A percentile compares a stretch with the other conserved stretches of the same genome.
These are phyloP conservation scores for Penicillium sp. DNA, from an alignment of 2,329 filamentous ascomycete genomes.

Conservation along the genomic window DNA sequence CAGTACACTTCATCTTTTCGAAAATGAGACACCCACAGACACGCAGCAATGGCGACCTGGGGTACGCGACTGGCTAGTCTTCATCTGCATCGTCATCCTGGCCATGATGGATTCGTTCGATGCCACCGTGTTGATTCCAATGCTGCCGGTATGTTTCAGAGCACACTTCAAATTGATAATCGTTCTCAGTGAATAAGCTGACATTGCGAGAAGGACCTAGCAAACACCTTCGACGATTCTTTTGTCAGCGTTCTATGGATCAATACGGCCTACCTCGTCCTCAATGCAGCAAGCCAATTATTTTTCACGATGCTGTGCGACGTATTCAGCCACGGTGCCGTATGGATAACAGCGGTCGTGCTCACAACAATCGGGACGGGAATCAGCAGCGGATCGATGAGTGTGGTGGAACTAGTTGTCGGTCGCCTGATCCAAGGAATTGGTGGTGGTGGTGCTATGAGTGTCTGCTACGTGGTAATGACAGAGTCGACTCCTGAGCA, in stretches of 20 bases:
- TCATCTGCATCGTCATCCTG: conserved; percentile 48
- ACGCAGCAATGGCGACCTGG: conserved; percentile 42
- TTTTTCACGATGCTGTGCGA: conserved; percentile 37
- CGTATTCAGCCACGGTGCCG: conserved; percentile 52
- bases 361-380: conserved; percentile 54
- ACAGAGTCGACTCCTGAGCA: conserved; percentile 45
- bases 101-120: conserved; percentile 57
- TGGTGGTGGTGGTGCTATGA: conserved; percentile 51
- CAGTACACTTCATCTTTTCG: conserved; percentile 26
- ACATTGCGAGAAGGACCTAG: conserved; percentile 31
- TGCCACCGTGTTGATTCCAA: conserved; percentile 52
- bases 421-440: conserved; percentile 53
- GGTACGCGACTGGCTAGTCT: conserved; percentile 46
- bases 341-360: conserved; percentile 48
- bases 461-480: conserved; percentile 48
- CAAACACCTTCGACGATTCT: conserved; percentile 38
- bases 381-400: conserved; percentile 46
- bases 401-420: conserved; percentile 44
- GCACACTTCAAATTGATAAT: neutral
- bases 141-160: conserved; percentile 45
- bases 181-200: neutral
- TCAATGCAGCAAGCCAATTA: conserved; percentile 32
- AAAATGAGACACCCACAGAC: conserved; percentile 15
- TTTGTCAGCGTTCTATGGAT: conserved; percentile 53
- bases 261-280: conserved; percentile 53